Base-by-base conservation (phyloP, 306 rosid species). In the Aeschynomene evenia region DNA sequence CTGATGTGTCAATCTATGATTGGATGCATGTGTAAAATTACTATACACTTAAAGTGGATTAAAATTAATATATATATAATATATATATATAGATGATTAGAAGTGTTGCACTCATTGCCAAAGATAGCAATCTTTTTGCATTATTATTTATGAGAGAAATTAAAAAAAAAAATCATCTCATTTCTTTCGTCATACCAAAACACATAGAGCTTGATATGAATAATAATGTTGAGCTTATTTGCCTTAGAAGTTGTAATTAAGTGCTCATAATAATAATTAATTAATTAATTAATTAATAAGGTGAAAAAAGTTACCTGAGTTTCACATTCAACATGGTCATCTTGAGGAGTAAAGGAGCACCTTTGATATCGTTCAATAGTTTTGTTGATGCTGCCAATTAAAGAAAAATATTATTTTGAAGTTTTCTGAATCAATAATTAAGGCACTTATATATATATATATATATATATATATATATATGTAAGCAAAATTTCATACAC, bases 281-380 rank as follows among this genome's bases (percentile, higher is more conserved):
- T n/a, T n/a, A n/a, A n/a, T n/a, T n/a, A n/a, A n/a, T n/a, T n/a
- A n/a, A n/a, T n/a, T n/a, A n/a, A n/a, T n/a, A n/a, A n/a, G n/a
- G n/a, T n/a, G n/a, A n/a, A n/a, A n/a, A n/a, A n/a, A n/a, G n/a
- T n/a, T 45, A 89, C 98, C 96, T 90, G 91, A 23, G 94, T 79
- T 82, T 93, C 85, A 16, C 71, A 73, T 61, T 86, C 85, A 45
- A 66, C 37, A 13, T 51, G 45, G 45, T 77, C 84, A 52, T 86
- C 87, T 52, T 82, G 96, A 52, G 93, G 81, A 77, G 77, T 70
- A 70, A 85, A 80, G 71, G 82, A 78, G 75, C 88, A 80, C 4
- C 91, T 77, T 74, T 90, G 90, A 78, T 93, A 93, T 49, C 96
- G 82, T 64, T 93, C 96, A 63, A 93, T 80, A 48, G 96, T 88